A percentile compares a stretch with the other conserved stretches of the same genome.
phyloP scores from a whole-genome alignment of 2,329 filamentous ascomycete genomes.

The Bipolaris bicolor region DNA sequence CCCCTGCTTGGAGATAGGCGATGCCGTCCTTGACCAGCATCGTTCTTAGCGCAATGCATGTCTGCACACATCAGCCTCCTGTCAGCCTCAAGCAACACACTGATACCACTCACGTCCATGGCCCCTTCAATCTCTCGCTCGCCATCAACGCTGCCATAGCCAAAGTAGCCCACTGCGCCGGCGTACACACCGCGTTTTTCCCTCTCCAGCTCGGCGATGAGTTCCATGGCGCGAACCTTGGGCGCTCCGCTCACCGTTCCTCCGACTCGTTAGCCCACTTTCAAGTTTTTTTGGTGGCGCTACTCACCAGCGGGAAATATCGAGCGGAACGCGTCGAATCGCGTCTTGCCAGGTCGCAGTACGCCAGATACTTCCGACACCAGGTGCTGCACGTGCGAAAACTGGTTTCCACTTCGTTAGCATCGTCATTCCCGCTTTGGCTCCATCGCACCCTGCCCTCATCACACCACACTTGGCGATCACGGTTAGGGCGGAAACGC shows the following conservation, averaged over 20 bases:
- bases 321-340: constrained; percentile 93
- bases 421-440: constrained; percentile 3
- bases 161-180: constrained; percentile 95
- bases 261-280: constrained; percentile 21
- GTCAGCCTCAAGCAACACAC: constrained; percentile 14
- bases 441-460: constrained; percentile 1
- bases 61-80: constrained; percentile 44
- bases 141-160: constrained; percentile 74
- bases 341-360: constrained; percentile 79
- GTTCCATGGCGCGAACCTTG: constrained; percentile 95
- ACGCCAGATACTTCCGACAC: constrained; percentile 94
- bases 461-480: constrained; percentile 8
- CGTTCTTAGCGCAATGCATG: constrained; percentile 78
- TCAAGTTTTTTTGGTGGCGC: constrained; percentile 13
- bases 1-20: constrained; percentile 84
- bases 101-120: constrained; percentile 68
- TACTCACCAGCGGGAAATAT: constrained; percentile 86
- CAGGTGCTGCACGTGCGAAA: constrained; percentile 96
- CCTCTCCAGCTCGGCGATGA: constrained; percentile 90
- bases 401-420: constrained; percentile 54
- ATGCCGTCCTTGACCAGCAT: constrained; percentile 93
- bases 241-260: constrained; percentile 89
- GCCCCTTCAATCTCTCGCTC: constrained; percentile 73
- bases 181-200: constrained; percentile 97
- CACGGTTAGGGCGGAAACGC: constrained; percentile 13